Evolutionary conservation across 108 stramenopile species (phyloP).

Genomic region (Cyclostephanos tholiformis): DNA sequence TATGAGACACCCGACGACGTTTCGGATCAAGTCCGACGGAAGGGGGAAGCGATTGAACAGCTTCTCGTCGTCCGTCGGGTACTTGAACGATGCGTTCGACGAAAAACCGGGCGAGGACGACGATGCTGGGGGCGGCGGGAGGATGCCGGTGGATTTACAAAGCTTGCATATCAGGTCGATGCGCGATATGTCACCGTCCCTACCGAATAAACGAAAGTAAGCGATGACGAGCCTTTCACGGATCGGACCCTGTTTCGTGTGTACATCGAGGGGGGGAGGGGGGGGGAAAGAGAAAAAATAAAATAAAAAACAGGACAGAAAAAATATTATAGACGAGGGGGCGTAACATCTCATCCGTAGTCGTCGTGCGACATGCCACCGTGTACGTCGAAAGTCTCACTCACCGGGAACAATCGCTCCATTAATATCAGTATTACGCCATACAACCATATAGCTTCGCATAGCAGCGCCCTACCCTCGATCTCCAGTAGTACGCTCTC

Average conservation of each 20-base stretch:
- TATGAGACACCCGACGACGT: slow-evolving; percentile 52
- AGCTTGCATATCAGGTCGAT: slow-evolving; percentile 52
- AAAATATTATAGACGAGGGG: too few species aligned
- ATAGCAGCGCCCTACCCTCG: slow-evolving; percentile 61
- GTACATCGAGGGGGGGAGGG: not conserved
- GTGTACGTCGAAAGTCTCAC: not conserved
- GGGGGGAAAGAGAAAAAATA: not conserved
- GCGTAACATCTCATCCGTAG: not conserved
- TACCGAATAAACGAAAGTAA: slow-evolving; percentile 37
- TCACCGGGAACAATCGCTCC: slow-evolving; percentile 50
- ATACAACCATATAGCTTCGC: slow-evolving; percentile 66
- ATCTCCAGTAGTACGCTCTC: slow-evolving; percentile 57
- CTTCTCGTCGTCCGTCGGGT: slow-evolving; percentile 40
- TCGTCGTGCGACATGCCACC: too few species aligned
- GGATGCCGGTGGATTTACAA: slow-evolving; percentile 39
- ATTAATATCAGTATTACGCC: slow-evolving; percentile 64
- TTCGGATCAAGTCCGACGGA: slow-evolving; percentile 29
- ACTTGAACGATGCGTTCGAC: slow-evolving; percentile 26
- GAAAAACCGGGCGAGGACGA: not conserved
- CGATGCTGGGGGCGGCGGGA: slow-evolving; percentile 21
- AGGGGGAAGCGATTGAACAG: slow-evolving; percentile 55
- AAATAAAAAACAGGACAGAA: not conserved
- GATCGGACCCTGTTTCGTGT: slow-evolving; percentile 37
- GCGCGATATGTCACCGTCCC: slow-evolving; percentile 38
- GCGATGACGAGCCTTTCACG: slow-evolving; percentile 70